These are phyloP conservation scores for Salix purpurea DNA, from an alignment of 345 rosid species.

Conservation along the genomic window DNA sequence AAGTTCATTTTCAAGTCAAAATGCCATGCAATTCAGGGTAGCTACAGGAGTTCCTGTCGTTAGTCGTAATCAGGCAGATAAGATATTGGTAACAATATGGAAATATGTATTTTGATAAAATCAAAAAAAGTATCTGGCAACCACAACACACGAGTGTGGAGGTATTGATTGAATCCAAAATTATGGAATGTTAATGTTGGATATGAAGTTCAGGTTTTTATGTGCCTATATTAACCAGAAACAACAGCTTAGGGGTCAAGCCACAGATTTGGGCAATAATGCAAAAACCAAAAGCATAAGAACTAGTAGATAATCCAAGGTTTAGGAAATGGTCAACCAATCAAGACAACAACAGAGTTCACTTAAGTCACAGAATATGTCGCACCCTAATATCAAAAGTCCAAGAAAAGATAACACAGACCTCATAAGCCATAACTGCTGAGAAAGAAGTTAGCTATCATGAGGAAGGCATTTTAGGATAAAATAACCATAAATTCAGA, in stretches of 20 bases:
- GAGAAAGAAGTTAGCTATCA: background rate
- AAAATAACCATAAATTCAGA: background rate
- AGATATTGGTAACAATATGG: background rate
- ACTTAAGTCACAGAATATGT: background rate
- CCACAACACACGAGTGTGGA: background rate
- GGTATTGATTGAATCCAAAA: background rate
- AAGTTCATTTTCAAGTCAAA: background rate
- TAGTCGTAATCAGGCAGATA: background rate
- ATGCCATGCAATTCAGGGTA: background rate
- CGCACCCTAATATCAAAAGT: background rate
- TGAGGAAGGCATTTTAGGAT: background rate
- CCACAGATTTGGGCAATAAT: background rate
- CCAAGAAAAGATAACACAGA: background rate
- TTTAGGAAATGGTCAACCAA: background rate
- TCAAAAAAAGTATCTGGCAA: too few species aligned
- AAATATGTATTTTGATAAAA: too few species aligned
- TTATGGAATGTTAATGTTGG: background rate
- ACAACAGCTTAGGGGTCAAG: background rate
- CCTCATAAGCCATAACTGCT: background rate
- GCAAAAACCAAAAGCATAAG: background rate
- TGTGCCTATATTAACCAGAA: background rate
- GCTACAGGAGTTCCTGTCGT: background rate
- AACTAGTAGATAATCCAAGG: background rate
- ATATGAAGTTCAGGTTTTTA: background rate
- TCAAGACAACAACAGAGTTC: background rate